These are phyloP conservation scores for Aspergillus pseudonomiae DNA, from an alignment of 2,329 filamentous ascomycete genomes.

Conservation along the genomic window DNA sequence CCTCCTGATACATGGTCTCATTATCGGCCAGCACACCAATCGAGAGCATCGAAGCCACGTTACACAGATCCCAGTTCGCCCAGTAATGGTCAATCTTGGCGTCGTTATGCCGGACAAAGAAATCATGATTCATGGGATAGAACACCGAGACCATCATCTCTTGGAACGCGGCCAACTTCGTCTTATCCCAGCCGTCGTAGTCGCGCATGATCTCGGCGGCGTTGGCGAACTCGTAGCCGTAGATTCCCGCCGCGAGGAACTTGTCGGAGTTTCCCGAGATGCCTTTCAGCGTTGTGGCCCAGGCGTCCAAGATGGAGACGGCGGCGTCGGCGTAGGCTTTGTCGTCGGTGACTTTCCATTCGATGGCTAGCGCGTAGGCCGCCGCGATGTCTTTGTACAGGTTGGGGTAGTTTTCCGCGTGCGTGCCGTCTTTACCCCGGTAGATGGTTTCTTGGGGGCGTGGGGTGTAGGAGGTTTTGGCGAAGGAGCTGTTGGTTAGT, in stretches of 20 bases:
- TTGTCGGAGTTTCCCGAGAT: constrained; percentile 42
- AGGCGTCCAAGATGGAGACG: constrained; percentile 42
- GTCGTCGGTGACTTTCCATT: constrained; percentile 46
- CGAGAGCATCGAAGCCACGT: constrained; percentile 45
- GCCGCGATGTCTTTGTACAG: constrained; percentile 41
- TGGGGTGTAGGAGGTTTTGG: constrained; percentile 34
- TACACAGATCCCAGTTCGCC: constrained; percentile 53
- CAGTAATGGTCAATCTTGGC: constrained; percentile 40
- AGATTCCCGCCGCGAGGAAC: constrained; percentile 47
- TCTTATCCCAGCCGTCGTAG: constrained; percentile 35
- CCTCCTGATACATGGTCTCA: constrained; percentile 43
- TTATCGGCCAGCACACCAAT: constrained; percentile 51
- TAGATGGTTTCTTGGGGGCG: constrained; percentile 36
- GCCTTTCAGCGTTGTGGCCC: constrained; percentile 37
- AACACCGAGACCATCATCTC: constrained; percentile 44
- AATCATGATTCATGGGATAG: constrained; percentile 42
- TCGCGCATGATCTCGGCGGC: constrained; percentile 49
- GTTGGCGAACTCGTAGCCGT: constrained; percentile 53
- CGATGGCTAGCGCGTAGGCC: constrained; percentile 44
- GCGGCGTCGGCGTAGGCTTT: constrained; percentile 42
- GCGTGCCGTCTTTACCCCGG: constrained; percentile 33
- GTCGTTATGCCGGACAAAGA: constrained; percentile 43
- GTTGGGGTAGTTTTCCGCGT: constrained; percentile 37
- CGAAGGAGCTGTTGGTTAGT: constrained; percentile 32
- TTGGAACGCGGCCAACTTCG: constrained; percentile 27